These are phyloP conservation scores for Candida boidinii DNA, from an alignment of 805 yeast species.

Conservation along the genomic window DNA sequence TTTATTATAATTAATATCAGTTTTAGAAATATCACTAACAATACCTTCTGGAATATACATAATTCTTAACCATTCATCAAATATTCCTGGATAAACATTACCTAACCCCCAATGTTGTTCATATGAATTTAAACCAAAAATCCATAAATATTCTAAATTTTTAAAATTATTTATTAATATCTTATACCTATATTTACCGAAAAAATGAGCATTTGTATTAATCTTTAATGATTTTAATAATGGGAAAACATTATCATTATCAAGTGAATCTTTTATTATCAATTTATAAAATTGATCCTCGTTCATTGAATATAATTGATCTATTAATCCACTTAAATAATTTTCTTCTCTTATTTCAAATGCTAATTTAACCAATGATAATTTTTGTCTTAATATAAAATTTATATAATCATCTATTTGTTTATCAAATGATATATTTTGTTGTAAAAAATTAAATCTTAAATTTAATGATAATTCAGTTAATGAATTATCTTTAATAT, in stretches of 20 bases:
- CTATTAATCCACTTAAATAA: slow-evolving; percentile 11
- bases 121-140: slow-evolving; percentile 42
- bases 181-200: no score
- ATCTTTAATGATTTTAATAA: no score
- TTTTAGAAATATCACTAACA: slow-evolving; percentile 15
- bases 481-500: slow-evolving; percentile 15
- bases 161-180: slow-evolving; percentile 11
- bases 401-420: slow-evolving; percentile 11
- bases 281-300: no score
- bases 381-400: slow-evolving; percentile 8
- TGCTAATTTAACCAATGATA: slow-evolving; percentile 14
- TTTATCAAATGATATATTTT: slow-evolving; percentile 8
- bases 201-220: no score
- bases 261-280: no score
- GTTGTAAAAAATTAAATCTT: no score
- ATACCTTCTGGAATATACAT: slow-evolving; percentile 43
- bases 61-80: slow-evolving; percentile 50
- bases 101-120: slow-evolving; percentile 50
- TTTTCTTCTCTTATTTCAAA: slow-evolving; percentile 15
- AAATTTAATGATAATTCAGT: no score
- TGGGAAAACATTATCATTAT: no score
- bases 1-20: background rate
- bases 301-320: slow-evolving; percentile 5
- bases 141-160: slow-evolving; percentile 28
- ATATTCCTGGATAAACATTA: slow-evolving; percentile 42